These are phyloP conservation scores for Auricularia sp. DNA, from an alignment of 768 basidiomycete genomes.

Conservation along the genomic window DNA sequence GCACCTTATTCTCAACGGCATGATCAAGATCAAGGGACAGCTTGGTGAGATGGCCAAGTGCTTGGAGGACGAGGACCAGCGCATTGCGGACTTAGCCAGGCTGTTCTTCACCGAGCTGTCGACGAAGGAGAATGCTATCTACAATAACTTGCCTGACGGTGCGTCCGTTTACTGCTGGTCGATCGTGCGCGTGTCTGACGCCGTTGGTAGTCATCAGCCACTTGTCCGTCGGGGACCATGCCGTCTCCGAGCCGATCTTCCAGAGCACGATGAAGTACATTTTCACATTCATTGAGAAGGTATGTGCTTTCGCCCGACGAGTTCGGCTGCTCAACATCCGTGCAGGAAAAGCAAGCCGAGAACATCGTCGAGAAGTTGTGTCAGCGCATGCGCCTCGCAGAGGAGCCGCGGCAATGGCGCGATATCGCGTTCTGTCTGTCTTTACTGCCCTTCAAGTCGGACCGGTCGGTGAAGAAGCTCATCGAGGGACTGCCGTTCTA, in stretches of 20 bases:
- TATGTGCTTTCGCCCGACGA: constrained; percentile 12
- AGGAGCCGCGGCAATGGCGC: constrained; percentile 90
- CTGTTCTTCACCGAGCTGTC: constrained; percentile 94
- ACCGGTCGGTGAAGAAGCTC: constrained; percentile 90
- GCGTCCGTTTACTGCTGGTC: constrained; percentile 14
- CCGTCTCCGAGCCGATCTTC: constrained; percentile 87
- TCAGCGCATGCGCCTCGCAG: constrained; percentile 82
- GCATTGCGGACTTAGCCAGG: constrained; percentile 92
- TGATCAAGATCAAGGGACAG: constrained; percentile 99
- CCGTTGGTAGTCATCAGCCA: constrained; percentile 74
- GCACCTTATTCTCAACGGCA: constrained; percentile 92
- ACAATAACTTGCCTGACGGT: constrained; percentile 97
- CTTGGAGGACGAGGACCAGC: constrained; percentile 76
- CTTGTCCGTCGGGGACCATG: constrained; percentile 79
- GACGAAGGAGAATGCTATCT: constrained; percentile 97
- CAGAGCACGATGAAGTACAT: constrained; percentile 91
- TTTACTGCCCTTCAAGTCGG: constrained; percentile 91
- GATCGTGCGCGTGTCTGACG: not conserved
- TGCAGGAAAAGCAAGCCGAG: constrained; percentile 94
- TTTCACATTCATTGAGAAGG: constrained; percentile 96
- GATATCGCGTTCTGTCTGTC: constrained; percentile 96
- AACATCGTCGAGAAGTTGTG: constrained; percentile 96
- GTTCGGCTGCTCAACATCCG: not conserved
- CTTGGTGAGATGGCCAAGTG: constrained; percentile 99
- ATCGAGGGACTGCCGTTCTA: constrained; percentile 89